Evolutionary conservation across 441 rosid genomes (phyloP), one percentile per base, ranked within the genome.

Genomic region (Jatropha multifida): DNA sequence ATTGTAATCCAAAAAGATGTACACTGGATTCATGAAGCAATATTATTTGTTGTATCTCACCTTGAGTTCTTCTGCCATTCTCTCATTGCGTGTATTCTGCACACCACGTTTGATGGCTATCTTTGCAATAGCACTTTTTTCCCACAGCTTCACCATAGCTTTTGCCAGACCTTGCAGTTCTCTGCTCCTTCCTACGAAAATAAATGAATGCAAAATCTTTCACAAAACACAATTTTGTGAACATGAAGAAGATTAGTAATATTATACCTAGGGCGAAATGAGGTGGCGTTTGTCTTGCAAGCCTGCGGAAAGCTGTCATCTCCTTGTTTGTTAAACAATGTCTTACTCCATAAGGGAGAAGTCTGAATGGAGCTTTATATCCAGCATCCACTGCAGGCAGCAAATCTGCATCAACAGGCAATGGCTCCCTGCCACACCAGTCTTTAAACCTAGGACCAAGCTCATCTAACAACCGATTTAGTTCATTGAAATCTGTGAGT

Each of bases 21-120:
- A 14, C 51, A 26, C 54, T 14, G 27, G 40, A 56, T 42, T 20
- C 51, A 51, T 48, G 23, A 58, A 42, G 59, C 55, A 73, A n/a
- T 7, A 61, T 26, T 51, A n/a, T 69, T 74, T 62, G 2, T 74
- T 42, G 15, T 9, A 63, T 77, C 83, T 81, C 61, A 92, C 98
- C 97, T 86, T 89, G 46, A 94, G 97, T 69, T 92, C 97, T 77
- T 91, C 97, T 3, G 99, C 96, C 99, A 94, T 94, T 81, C 95
- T 88, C 81, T 94, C 99, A 79, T 90, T 94, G 40, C 89, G 78
- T 13, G 97, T 91, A 82, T 91, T 90, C 81, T 74, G 84, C 42
- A 94, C 96, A 52, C 93, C 91, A 1, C 93, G 97, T 79, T 94
- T 94, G 79, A 94, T 85, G 38, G 99, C 99, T 81, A 94, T 92